Evolutionary conservation across 495 filamentous ascomycete species (phyloP).

Genomic region (Talaromyces nanjingensis): DNA sequence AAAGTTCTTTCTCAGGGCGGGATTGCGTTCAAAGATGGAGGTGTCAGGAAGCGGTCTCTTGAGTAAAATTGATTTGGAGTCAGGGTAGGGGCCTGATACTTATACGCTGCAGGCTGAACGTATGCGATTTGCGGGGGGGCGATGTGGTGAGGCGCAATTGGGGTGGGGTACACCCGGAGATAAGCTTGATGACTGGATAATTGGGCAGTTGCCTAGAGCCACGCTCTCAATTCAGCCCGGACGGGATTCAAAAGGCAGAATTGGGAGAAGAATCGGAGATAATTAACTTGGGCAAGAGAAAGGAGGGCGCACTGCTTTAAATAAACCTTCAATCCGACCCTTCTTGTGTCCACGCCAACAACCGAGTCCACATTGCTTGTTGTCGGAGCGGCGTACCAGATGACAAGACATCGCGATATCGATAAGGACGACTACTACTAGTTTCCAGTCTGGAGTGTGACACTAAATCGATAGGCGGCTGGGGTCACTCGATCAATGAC

Average conservation of each 20-base stretch:
- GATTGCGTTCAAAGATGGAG: neutral
- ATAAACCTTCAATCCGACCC: neutral
- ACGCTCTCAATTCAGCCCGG: neutral
- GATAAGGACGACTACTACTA: neutral
- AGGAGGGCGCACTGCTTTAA: neutral
- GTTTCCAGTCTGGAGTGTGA: neutral
- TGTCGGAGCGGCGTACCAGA: neutral
- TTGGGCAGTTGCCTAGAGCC: constrained; percentile 1
- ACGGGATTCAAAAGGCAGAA: neutral
- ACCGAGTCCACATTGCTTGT: neutral
- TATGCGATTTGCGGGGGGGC: constrained; percentile 1
- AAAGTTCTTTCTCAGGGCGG: neutral
- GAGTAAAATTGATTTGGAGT: neutral
- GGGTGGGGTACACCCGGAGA: constrained; percentile 9
- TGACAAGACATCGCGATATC: neutral
- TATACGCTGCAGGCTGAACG: neutral
- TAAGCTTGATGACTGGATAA: neutral
- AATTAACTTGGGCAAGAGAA: neutral
- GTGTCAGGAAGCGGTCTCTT: neutral
- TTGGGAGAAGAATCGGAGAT: neutral
- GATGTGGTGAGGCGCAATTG: constrained; percentile 9
- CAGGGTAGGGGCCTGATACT: neutral
- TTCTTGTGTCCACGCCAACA: neutral
- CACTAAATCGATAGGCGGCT: neutral
- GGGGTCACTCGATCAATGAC: constrained; percentile 1